A percentile compares a stretch with the other conserved stretches of the same genome.
Evolutionary conservation across 75 land plant genomes (phyloP).

Genomic region (Adiantum capillusveneris): DNA sequence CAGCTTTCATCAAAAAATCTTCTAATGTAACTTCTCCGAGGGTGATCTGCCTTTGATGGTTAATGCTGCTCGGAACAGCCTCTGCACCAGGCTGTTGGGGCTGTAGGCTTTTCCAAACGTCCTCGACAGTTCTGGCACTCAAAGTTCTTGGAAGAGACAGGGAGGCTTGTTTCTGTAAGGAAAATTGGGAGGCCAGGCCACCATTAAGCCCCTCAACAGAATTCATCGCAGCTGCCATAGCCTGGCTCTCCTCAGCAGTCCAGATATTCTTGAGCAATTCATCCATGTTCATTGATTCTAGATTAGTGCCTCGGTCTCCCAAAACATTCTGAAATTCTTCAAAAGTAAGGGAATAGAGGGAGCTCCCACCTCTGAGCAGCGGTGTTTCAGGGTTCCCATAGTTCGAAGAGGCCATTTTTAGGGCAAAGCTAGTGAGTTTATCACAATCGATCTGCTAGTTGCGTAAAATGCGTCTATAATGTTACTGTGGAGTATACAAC

Average conservation of each 20-base stretch:
- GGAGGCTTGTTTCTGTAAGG: conserved; percentile 25
- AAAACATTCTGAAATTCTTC: conserved; percentile 81
- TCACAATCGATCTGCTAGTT: too few relatives aligned
- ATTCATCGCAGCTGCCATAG: conserved; percentile 18
- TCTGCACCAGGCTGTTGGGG: conserved; percentile 14
- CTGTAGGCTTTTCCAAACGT: conserved; percentile 51
- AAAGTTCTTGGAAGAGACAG: conserved; percentile 33
- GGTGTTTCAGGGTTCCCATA: too few relatives aligned
- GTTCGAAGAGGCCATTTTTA: too few relatives aligned
- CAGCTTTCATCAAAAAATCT: conserved; percentile 65
- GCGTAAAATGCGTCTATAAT: too few relatives aligned
- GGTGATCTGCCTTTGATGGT: conserved; percentile 32
- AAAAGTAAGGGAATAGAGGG: conserved; percentile 75
- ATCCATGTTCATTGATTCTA: conserved; percentile 73
- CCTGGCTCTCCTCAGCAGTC: conserved; percentile 51
- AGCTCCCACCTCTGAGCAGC: conserved; percentile 5
- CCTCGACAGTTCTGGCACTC: conserved; percentile 55
- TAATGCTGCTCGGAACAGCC: conserved; percentile 5
- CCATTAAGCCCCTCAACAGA: conserved; percentile 20
- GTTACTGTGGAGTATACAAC: too few relatives aligned
- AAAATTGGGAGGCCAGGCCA: not conserved
- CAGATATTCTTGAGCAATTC: conserved; percentile 69
- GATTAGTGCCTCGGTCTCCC: conserved; percentile 53
- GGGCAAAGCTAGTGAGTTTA: too few relatives aligned
- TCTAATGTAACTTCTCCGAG: conserved; percentile 68